A percentile compares a stretch with the other conserved stretches of the same genome.
Evolutionary conservation across 1,284 basidiomycete genomes (phyloP).

Genomic region (Agaricales sp.): DNA sequence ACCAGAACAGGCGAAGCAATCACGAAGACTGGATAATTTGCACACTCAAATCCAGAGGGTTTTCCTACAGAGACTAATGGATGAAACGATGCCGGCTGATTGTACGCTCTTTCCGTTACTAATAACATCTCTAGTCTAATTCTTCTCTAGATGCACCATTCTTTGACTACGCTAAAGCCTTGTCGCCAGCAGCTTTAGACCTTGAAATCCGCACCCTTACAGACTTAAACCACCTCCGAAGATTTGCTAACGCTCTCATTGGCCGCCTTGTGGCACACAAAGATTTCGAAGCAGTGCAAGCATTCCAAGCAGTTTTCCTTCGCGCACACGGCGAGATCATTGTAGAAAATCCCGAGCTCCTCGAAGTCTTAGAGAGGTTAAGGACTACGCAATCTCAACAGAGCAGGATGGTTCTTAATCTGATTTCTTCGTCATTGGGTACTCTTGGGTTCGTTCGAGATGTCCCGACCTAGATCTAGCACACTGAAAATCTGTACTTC

Average conservation of each 20-base stretch:
- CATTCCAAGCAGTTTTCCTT: slow-evolving; percentile 79
- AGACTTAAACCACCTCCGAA: slow-evolving; percentile 51
- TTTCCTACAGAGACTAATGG: slow-evolving; percentile 59
- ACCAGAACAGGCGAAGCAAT: slow-evolving; percentile 29
- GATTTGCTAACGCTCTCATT: slow-evolving; percentile 71
- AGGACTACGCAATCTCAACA: slow-evolving; percentile 60
- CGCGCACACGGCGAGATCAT: slow-evolving; percentile 79
- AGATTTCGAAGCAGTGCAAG: slow-evolving; percentile 95
- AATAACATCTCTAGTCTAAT: slow-evolving; percentile 5
- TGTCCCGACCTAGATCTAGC: not conserved
- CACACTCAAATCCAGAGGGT: slow-evolving; percentile 57
- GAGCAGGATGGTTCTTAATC: slow-evolving; percentile 61
- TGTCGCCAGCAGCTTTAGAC: slow-evolving; percentile 88
- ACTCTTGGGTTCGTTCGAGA: slow-evolving; percentile 52
- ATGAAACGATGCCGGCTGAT: slow-evolving; percentile 41
- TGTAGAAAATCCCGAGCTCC: slow-evolving; percentile 58
- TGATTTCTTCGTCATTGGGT: slow-evolving; percentile 62
- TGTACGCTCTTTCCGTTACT: slow-evolving; percentile 44
- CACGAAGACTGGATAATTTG: slow-evolving; percentile 45
- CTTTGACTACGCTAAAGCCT: slow-evolving; percentile 78
- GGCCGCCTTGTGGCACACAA: slow-evolving; percentile 67
- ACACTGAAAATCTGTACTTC: not conserved
- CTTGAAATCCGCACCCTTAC: slow-evolving; percentile 79
- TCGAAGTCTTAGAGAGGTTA: slow-evolving; percentile 43
- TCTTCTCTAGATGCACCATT: slow-evolving; percentile 59